Evolutionary conservation across 768 basidiomycete species (phyloP).

Genomic region (Asterophora lycoperdoides): DNA sequence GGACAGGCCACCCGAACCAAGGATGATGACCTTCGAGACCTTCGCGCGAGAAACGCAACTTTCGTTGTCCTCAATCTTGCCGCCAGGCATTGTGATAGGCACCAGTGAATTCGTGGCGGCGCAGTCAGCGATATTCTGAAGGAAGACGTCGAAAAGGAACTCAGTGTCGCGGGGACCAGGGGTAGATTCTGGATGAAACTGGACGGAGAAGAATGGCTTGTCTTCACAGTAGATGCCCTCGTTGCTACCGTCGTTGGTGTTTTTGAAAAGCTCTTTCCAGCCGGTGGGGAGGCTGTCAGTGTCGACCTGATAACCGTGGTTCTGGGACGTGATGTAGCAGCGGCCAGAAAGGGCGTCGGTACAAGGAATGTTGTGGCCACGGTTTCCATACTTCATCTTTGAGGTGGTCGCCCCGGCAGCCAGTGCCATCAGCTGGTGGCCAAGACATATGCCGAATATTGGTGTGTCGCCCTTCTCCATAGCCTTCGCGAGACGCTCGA

Average conservation of each 20-base stretch:
- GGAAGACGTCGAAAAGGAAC: constrained; percentile 97
- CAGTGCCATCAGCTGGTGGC: constrained; percentile 93
- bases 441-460: constrained; percentile 98
- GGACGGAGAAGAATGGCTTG: constrained; percentile 97
- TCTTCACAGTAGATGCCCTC: constrained; percentile 94
- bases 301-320: constrained; percentile 97
- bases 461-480: constrained; percentile 75
- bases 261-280: constrained; percentile 93
- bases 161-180: constrained; percentile 98
- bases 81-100: constrained; percentile 70
- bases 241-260: constrained; percentile 96
- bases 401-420: constrained; percentile 92
- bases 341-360: constrained; percentile 90
- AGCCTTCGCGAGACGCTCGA: constrained; percentile 58
- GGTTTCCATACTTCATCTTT: constrained; percentile 99
- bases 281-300: constrained; percentile 67
- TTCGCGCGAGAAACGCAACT: constrained; percentile 62
- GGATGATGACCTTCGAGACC: constrained; percentile 91
- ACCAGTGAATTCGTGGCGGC: constrained; percentile 48
- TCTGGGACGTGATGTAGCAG: constrained; percentile 99
- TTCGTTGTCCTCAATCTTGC: constrained; percentile 81
- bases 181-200: constrained; percentile 97
- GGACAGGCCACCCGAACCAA: constrained; percentile 95
- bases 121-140: constrained; percentile 80
- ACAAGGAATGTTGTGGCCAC: constrained; percentile 98